These are phyloP conservation scores for Gonium pectorale DNA, from an alignment of 139 green algal genomes.

Conservation along the genomic window DNA sequence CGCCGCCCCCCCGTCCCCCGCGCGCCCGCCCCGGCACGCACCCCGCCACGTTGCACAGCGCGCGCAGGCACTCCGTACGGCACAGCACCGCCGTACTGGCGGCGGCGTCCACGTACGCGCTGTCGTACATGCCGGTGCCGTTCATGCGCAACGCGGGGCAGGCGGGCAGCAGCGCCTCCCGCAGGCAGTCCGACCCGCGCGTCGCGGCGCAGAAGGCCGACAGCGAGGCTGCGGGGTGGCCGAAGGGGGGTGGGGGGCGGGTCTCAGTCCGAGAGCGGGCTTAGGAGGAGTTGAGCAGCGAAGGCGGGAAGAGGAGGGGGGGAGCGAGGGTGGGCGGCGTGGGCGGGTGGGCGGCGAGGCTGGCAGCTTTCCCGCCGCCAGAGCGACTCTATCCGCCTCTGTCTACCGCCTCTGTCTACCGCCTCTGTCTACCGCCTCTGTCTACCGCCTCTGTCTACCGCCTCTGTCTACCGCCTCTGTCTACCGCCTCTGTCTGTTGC, in stretches of 20 bases:
- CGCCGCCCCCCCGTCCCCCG: neutral
- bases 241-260: neutral
- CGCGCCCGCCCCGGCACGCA: too few relatives aligned
- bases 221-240: slow-evolving; percentile 32
- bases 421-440: too few relatives aligned
- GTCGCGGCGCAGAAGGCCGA: slow-evolving; percentile 26
- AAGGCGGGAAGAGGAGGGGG: neutral
- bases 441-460: too few relatives aligned
- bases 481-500: too few relatives aligned
- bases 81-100: slow-evolving; percentile 9
- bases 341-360: neutral
- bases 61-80: slow-evolving; percentile 38
- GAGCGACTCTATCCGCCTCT: too few relatives aligned
- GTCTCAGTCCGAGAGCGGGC: too few relatives aligned
- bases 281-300: too few relatives aligned
- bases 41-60: slow-evolving; percentile 41
- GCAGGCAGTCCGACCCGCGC: slow-evolving; percentile 47
- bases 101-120: neutral
- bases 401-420: too few relatives aligned
- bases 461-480: too few relatives aligned
- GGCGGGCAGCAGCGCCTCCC: slow-evolving; percentile 33
- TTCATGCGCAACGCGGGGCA: slow-evolving; percentile 42
- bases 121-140: neutral
- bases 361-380: neutral
- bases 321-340: neutral